These are phyloP conservation scores for Coemansia sp. DNA, from an alignment of 192 early-diverging fungal genomes.

Conservation along the genomic window DNA sequence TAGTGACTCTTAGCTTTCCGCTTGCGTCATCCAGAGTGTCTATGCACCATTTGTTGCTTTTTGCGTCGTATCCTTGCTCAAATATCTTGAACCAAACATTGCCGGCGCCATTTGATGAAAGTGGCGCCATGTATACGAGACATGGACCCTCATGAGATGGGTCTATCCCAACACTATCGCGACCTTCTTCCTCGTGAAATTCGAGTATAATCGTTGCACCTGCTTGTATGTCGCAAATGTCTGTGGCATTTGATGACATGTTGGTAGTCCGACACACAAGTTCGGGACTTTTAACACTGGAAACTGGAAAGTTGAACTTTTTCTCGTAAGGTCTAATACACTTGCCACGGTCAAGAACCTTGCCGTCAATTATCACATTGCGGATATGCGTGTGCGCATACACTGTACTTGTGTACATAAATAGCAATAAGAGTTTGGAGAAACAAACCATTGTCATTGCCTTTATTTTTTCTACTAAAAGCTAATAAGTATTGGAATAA, in stretches of 20 bases:
- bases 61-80: conserved; percentile 4
- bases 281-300: conserved; percentile 3
- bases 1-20: conserved; percentile 1
- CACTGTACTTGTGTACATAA: not conserved
- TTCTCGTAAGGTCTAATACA: conserved; percentile 20
- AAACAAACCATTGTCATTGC: not conserved
- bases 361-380: conserved; percentile 14
- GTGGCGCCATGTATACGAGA: conserved; percentile 9
- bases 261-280: conserved; percentile 14
- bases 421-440: not conserved
- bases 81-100: conserved; percentile 15
- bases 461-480: not conserved
- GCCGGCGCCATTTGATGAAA: conserved; percentile 1
- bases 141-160: not conserved
- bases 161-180: not conserved
- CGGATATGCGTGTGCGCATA: conserved; percentile 21
- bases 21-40: not conserved
- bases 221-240: conserved; percentile 9
- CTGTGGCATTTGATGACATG: not conserved
- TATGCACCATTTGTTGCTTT: conserved; percentile 7
- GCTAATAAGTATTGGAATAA: not conserved
- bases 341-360: conserved; percentile 13
- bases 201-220: conserved; percentile 16
- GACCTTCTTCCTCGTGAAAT: conserved; percentile 6
- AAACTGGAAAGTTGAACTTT: conserved; percentile 12